Evolutionary conservation across 768 basidiomycete genomes (phyloP).

Genomic region (Flagelloscypha sp.): DNA sequence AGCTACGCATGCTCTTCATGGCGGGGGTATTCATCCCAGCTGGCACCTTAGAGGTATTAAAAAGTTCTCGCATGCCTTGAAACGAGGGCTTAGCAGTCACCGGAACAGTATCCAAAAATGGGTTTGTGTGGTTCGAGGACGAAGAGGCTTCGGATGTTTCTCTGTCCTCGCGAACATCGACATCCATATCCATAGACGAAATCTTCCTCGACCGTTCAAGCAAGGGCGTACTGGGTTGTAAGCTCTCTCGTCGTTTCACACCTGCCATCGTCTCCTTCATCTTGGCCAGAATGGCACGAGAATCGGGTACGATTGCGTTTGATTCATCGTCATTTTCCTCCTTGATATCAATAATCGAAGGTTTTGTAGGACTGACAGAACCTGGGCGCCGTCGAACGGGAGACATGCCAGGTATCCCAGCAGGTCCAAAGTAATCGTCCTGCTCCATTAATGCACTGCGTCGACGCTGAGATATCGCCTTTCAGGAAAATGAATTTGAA

Average conservation of each 20-base stretch:
- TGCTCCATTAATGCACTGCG: conserved; percentile 13
- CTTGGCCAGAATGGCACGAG: conserved; percentile 34
- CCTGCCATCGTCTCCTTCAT: conserved; percentile 42
- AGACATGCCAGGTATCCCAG: conserved; percentile 9
- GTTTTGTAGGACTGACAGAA: conserved; percentile 13
- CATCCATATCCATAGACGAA: too few relatives aligned
- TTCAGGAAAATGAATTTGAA: conserved; percentile 3
- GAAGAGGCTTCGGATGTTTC: conserved; percentile 15
- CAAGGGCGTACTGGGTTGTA: conserved; percentile 15
- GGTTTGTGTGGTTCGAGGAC: conserved; percentile 20
- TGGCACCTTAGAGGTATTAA: neutral
- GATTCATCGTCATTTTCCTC: conserved; percentile 26
- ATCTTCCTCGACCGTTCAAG: conserved; percentile 5
- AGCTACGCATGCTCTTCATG: too few relatives aligned
- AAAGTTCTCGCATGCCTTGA: neutral
- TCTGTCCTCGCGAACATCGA: conserved; percentile 6
- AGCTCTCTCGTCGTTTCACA: conserved; percentile 32
- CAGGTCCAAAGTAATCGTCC: conserved; percentile 9
- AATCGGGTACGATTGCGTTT: too few relatives aligned
- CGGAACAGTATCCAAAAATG: conserved; percentile 18
- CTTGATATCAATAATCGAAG: conserved; percentile 10
- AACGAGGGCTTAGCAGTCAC: neutral
- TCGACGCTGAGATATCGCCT: conserved; percentile 18
- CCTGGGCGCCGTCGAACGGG: conserved; percentile 8
- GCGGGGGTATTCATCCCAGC: neutral